These are phyloP conservation scores for Parastagonospora avenae DNA, from an alignment of 2,329 filamentous ascomycete genomes.

Conservation along the genomic window DNA sequence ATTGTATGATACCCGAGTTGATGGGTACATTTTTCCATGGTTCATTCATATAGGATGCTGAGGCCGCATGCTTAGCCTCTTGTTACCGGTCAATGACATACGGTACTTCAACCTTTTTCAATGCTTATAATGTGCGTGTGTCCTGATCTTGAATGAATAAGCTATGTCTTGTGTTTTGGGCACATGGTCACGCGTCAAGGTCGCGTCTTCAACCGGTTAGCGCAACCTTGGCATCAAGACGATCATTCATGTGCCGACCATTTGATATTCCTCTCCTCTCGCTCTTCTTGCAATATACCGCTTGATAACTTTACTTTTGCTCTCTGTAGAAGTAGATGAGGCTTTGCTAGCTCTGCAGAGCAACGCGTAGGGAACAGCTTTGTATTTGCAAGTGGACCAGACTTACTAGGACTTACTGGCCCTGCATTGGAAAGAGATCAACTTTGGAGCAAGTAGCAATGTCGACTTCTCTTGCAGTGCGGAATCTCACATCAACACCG, in stretches of 20 bases:
- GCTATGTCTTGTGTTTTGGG: not conserved
- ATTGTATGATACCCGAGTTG: slow-evolving; percentile 38
- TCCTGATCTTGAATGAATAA: no score
- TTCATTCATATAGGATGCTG: slow-evolving; percentile 7
- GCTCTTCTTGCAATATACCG: not conserved
- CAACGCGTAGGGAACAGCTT: no score
- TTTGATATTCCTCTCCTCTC: not conserved
- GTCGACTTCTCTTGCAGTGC: slow-evolving; percentile 67
- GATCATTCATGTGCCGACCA: not conserved
- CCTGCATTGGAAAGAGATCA: no score
- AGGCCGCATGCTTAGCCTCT: slow-evolving; percentile 5
- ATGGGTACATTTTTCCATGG: slow-evolving; percentile 15
- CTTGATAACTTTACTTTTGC: no score
- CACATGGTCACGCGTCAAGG: slow-evolving; percentile 1
- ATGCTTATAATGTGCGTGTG: not conserved
- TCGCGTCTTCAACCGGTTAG: slow-evolving; percentile 5
- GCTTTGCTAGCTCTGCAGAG: no score
- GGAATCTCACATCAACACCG: slow-evolving; percentile 78
- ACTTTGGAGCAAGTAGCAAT: slow-evolving; percentile 10
- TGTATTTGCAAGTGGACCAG: no score
- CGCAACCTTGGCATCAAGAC: not conserved
- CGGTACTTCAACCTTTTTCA: not conserved
- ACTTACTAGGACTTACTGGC: no score
- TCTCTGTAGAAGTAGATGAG: no score
- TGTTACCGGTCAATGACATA: slow-evolving; percentile 8